A percentile compares a stretch with the other conserved stretches of the same genome.
Evolutionary conservation across 345 rosid species (phyloP).

Genomic region (Gynandropsis gynandra): DNA sequence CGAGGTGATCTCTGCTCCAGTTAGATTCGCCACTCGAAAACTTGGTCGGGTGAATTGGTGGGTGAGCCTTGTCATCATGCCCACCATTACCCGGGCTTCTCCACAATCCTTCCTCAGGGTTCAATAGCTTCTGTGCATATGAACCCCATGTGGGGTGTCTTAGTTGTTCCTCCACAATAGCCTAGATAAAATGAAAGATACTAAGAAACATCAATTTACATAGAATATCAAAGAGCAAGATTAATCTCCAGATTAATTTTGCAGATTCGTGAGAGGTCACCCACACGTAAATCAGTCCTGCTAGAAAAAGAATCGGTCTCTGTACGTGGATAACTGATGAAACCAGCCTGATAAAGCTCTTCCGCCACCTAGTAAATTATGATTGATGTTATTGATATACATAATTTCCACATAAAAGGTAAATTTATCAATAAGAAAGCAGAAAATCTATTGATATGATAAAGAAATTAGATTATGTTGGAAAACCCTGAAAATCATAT

Average conservation of each 20-base stretch:
- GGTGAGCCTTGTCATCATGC: constrained; percentile 98
- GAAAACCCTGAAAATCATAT: neutral
- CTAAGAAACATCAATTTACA: constrained; percentile 20
- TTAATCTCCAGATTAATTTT: constrained; percentile 5
- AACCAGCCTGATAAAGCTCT: constrained; percentile 93
- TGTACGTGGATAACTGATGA: constrained; percentile 97
- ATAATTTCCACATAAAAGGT: constrained; percentile 3
- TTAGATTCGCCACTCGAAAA: constrained; percentile 73
- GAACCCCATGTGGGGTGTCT: constrained; percentile 88
- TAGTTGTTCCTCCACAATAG: constrained; percentile 78
- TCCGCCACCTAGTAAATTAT: constrained; percentile 75
- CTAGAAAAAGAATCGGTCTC: constrained; percentile 86
- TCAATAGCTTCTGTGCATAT: constrained; percentile 73
- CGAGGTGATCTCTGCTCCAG: constrained; percentile 91
- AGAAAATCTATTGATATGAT: constrained; percentile 14
- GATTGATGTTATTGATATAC: constrained; percentile 9
- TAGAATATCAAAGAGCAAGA: constrained; percentile 13
- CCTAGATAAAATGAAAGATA: constrained; percentile 36
- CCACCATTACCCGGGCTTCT: constrained; percentile 94
- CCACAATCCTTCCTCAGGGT: constrained; percentile 77
- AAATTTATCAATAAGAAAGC: constrained; percentile 5
- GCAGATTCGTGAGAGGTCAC: constrained; percentile 34
- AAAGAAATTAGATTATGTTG: neutral
- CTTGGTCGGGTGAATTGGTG: constrained; percentile 97
- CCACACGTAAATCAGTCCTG: constrained; percentile 84